phyloP scores from a whole-genome alignment of 306 rosid species.

The Castanea mollissima region DNA sequence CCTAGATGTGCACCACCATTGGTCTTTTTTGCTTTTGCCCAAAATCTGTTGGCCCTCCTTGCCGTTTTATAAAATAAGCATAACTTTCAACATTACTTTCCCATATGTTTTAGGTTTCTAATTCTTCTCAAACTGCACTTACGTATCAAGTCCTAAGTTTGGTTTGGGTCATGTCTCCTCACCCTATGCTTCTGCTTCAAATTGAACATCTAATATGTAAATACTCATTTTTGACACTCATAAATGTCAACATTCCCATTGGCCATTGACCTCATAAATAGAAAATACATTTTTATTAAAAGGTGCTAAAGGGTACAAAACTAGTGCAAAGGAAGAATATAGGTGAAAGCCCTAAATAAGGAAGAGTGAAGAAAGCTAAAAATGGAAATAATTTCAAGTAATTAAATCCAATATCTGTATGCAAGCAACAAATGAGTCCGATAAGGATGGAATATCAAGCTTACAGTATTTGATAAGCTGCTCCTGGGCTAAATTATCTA shows the following conservation, averaged over 20 bases:
- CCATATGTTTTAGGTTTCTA: neutral
- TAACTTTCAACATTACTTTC: neutral
- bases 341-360: neutral
- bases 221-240: neutral
- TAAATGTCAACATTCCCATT: neutral
- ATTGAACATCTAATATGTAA: neutral
- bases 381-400: neutral
- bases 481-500: slow-evolving; percentile 91
- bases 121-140: neutral
- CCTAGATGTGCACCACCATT: too few relatives aligned
- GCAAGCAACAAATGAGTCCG: neutral
- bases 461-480: slow-evolving; percentile 91
- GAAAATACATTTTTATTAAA: neutral
- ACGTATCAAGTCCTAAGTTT: neutral
- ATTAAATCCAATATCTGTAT: neutral
- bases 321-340: neutral
- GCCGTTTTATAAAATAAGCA: too few relatives aligned
- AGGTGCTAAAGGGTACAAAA: neutral
- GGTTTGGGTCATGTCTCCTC: neutral
- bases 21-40: too few relatives aligned
- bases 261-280: neutral
- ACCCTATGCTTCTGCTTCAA: too few relatives aligned
- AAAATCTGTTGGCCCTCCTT: too few relatives aligned
- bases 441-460: slow-evolving; percentile 21
- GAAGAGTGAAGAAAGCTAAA: neutral